Evolutionary conservation across 2,329 filamentous ascomycete genomes (phyloP).

Genomic region (Chalaropsis ovoidea): DNA sequence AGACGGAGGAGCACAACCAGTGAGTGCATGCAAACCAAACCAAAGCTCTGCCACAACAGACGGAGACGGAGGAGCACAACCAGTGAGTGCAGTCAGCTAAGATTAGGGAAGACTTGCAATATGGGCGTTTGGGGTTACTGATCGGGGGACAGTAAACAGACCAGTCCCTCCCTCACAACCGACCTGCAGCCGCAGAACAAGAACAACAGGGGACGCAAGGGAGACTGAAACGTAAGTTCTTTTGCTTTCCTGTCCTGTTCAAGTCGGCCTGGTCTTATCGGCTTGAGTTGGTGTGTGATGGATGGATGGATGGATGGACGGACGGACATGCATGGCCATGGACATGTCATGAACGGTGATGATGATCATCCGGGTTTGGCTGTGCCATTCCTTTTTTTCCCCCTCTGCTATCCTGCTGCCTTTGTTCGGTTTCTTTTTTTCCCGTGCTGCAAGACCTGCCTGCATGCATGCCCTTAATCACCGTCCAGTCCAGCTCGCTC

Average conservation of each 20-base stretch:
- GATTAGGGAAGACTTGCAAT: background rate
- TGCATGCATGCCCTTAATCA: no score
- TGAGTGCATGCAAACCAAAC: no score
- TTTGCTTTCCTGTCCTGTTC: background rate
- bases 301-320: no score
- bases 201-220: background rate
- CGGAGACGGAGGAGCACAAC: no score
- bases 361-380: background rate
- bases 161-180: background rate
- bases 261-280: background rate
- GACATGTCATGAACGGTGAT: background rate
- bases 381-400: background rate
- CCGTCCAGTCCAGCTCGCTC: background rate
- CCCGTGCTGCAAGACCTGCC: no score
- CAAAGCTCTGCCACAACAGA: no score
- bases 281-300: no score
- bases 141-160: background rate
- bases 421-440: background rate
- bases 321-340: no score
- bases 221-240: slow-evolving; percentile 1
- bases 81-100: no score
- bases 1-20: no score
- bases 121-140: background rate
- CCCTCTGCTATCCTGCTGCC: background rate
- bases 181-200: background rate